Percentiles rank a stretch among this genome's conserved stretches.
Evolutionary conservation across 768 basidiomycete genomes (phyloP).

Genomic region (Boletus rufocinnamomeus): DNA sequence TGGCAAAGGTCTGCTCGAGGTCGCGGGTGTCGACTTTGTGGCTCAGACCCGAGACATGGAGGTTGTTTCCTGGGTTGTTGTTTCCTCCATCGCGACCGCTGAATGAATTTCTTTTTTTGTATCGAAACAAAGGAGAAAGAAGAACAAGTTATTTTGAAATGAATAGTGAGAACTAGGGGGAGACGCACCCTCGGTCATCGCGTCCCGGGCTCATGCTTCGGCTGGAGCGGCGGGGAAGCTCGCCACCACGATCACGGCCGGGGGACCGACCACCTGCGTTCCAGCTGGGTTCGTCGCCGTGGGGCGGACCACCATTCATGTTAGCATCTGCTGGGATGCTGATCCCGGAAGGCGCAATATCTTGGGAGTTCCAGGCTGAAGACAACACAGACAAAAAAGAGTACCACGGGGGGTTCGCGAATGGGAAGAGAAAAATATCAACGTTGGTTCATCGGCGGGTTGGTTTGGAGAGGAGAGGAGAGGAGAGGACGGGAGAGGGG

Average conservation of each 20-base stretch:
- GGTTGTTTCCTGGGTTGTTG: slow-evolving; percentile 67
- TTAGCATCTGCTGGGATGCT: slow-evolving; percentile 64
- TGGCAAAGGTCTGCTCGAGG: slow-evolving; percentile 85
- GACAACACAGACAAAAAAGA: slow-evolving; percentile 19
- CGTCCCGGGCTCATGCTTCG: slow-evolving; percentile 78
- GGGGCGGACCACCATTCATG: slow-evolving; percentile 47
- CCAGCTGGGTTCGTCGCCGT: slow-evolving; percentile 61
- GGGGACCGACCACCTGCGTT: slow-evolving; percentile 47
- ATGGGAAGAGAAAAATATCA: slow-evolving; percentile 44
- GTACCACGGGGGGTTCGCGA: slow-evolving; percentile 22
- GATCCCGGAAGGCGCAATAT: slow-evolving; percentile 74
- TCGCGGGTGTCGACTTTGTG: slow-evolving; percentile 76
- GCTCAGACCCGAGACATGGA: slow-evolving; percentile 59
- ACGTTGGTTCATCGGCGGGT: slow-evolving; percentile 39
- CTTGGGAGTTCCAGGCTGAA: slow-evolving; percentile 84
- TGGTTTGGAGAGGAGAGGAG: slow-evolving; percentile 27
- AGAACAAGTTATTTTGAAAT: not conserved
- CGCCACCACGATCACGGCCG: slow-evolving; percentile 41
- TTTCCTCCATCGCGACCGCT: slow-evolving; percentile 37
- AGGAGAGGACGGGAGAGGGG: slow-evolving; percentile 8
- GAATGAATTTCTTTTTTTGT: not conserved
- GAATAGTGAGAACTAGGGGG: not conserved
- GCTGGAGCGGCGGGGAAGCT: slow-evolving; percentile 65
- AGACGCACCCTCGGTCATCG: slow-evolving; percentile 56
- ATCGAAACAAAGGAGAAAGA: not conserved